Conservation (phyloP, 371 early-diverging fungal species). For the Apophysomyces elegans region DNA sequence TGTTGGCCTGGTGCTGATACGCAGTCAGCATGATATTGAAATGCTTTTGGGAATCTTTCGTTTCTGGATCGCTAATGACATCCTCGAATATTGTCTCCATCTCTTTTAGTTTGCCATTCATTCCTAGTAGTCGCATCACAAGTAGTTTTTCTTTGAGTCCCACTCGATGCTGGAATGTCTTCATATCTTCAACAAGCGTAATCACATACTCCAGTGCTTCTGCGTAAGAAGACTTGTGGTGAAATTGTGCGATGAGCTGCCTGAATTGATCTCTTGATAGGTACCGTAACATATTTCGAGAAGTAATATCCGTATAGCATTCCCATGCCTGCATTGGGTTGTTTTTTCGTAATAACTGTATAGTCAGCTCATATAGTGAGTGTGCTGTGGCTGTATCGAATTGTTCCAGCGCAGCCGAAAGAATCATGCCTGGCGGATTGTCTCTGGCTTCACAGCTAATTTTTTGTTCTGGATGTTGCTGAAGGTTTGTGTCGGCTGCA, state of each 20-base stretch:
- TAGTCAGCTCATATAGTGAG: slow-evolving; percentile 32
- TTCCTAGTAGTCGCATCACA: slow-evolving; percentile 42
- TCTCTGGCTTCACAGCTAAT: background rate
- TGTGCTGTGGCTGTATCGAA: slow-evolving; percentile 43
- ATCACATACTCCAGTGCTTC: slow-evolving; percentile 34
- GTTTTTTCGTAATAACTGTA: slow-evolving; percentile 25
- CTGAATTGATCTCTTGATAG: slow-evolving; percentile 40
- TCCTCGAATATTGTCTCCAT: slow-evolving; percentile 46
- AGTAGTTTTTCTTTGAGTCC: slow-evolving; percentile 40
- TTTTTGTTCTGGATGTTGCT: background rate
- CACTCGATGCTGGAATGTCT: slow-evolving; percentile 33
- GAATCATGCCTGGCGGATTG: slow-evolving; percentile 15
- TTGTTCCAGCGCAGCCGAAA: slow-evolving; percentile 45
- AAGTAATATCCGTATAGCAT: slow-evolving; percentile 42
- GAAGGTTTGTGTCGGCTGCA: background rate
- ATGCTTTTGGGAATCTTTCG: slow-evolving; percentile 31
- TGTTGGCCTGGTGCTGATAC: slow-evolving; percentile 33
- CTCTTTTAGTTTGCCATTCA: slow-evolving; percentile 40
- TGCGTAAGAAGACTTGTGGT: slow-evolving; percentile 12
- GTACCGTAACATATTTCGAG: slow-evolving; percentile 33
- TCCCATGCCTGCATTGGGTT: slow-evolving; percentile 50
- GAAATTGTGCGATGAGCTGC: slow-evolving; percentile 34
- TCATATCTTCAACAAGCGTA: slow-evolving; percentile 47
- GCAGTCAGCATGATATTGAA: slow-evolving; percentile 39
- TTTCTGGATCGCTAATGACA: slow-evolving; percentile 21